Evolutionary conservation across 805 yeast species (phyloP).

Genomic region (Kregervanrija pseudodelftensis): DNA sequence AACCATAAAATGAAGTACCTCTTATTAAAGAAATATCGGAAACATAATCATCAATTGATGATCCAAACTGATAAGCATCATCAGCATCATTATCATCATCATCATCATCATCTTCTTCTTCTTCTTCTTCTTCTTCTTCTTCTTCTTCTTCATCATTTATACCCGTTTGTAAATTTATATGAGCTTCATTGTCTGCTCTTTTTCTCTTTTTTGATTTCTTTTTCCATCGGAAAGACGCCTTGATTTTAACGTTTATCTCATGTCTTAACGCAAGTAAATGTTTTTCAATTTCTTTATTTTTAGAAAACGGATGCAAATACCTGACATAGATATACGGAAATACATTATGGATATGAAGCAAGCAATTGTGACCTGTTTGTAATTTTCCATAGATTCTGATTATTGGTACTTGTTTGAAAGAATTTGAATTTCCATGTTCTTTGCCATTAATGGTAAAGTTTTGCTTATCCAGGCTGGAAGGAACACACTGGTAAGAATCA

Average conservation of each 20-base stretch:
- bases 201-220: conserved; percentile 8
- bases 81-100: conserved; percentile 10
- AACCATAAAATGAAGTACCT: conserved; percentile 83
- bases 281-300: conserved; percentile 23
- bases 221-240: conserved; percentile 30
- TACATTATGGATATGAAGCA: conserved; percentile 75
- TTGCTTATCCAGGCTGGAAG: conserved; percentile 45
- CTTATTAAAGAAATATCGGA: conserved; percentile 60
- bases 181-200: conserved; percentile 5
- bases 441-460: conserved; percentile 26
- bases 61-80: conserved; percentile 1
- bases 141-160: conserved; percentile 11
- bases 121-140: conserved; percentile 10
- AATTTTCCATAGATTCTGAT: conserved; percentile 71
- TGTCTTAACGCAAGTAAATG: conserved; percentile 34
- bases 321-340: conserved; percentile 71
- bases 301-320: conserved; percentile 36
- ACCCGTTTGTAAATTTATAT: conserved; percentile 2
- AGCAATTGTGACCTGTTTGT: conserved; percentile 48
- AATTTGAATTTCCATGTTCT: conserved; percentile 4
- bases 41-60: conserved; percentile 28
- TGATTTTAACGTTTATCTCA: conserved; percentile 38
- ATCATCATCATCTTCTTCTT: conserved; percentile 9
- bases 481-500: conserved; percentile 58
- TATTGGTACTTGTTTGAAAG: conserved; percentile 55